These are phyloP conservation scores for Sugiyamaella smithiae DNA, from an alignment of 805 yeast species.

Conservation along the genomic window DNA sequence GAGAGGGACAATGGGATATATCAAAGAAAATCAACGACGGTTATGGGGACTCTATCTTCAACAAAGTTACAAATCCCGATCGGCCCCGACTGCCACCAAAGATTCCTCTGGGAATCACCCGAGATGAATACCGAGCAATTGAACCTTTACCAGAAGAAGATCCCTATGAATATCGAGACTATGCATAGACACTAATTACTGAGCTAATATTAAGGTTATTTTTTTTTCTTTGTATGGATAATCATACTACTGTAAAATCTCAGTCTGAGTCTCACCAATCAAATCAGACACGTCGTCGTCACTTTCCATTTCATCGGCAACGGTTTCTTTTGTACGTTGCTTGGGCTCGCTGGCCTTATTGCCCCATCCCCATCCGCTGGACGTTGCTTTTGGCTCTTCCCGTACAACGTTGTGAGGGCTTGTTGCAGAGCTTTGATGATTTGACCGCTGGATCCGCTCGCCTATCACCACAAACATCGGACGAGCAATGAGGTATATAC, in stretches of 20 bases:
- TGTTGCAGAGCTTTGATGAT: conserved; percentile 20
- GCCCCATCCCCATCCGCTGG: conserved; percentile 13
- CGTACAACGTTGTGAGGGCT: conserved; percentile 8
- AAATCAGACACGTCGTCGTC: conserved; percentile 36
- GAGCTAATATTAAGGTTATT: too few relatives aligned
- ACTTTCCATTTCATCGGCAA: conserved; percentile 29
- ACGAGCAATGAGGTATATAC: conserved; percentile 31
- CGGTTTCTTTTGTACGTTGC: conserved; percentile 15
- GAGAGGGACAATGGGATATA: conserved; percentile 31
- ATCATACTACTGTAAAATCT: background rate
- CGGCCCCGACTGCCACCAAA: conserved; percentile 27
- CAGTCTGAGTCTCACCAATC: conserved; percentile 10
- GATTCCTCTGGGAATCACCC: conserved; percentile 29
- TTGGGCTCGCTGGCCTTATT: conserved; percentile 16
- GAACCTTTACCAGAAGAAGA: conserved; percentile 21
- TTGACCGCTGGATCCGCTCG: conserved; percentile 25
- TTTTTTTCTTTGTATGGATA: background rate
- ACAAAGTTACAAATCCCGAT: conserved; percentile 13
- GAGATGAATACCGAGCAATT: conserved; percentile 25
- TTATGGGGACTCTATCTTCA: conserved; percentile 35
- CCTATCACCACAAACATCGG: conserved; percentile 31
- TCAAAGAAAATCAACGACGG: conserved; percentile 36
- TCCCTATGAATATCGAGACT: conserved; percentile 19
- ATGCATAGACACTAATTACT: conserved; percentile 2
- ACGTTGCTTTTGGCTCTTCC: conserved; percentile 13